These are phyloP conservation scores for Mycena vulgaris DNA, from an alignment of 768 basidiomycete genomes.

Conservation along the genomic window DNA sequence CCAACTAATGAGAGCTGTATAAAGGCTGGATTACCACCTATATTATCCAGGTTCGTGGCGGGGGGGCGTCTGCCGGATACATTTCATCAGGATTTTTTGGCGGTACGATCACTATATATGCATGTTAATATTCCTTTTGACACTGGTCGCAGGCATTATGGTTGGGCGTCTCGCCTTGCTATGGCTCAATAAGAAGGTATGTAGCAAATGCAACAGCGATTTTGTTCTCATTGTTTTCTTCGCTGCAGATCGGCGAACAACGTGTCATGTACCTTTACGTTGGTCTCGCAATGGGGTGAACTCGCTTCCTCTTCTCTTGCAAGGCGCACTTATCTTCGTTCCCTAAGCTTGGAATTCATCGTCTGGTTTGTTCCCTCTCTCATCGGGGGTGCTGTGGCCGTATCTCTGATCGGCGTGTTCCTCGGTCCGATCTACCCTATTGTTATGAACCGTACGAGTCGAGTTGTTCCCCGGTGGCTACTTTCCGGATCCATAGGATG, in stretches of 20 bases:
- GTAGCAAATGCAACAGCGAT: constrained; percentile 1
- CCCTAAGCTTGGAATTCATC: constrained; percentile 69
- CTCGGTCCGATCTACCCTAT: constrained; percentile 85
- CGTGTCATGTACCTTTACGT: constrained; percentile 68
- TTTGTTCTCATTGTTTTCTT: not conserved
- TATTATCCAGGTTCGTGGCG: constrained; percentile 60
- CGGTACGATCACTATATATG: constrained; percentile 1
- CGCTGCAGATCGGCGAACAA: constrained; percentile 65
- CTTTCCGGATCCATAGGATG: constrained; percentile 75
- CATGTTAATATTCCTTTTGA: not conserved
- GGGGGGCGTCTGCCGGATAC: constrained; percentile 64
- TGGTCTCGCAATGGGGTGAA: constrained; percentile 63
- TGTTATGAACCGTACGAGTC: constrained; percentile 77
- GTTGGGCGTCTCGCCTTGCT: constrained; percentile 69
- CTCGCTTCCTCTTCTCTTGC: constrained; percentile 23
- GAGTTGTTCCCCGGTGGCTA: constrained; percentile 79
- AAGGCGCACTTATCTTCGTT: not conserved
- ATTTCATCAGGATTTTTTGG: constrained; percentile 64
- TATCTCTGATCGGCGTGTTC: constrained; percentile 75
- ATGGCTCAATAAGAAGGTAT: constrained; percentile 68
- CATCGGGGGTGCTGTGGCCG: constrained; percentile 73
- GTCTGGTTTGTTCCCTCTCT: constrained; percentile 81
- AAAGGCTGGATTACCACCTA: constrained; percentile 72
- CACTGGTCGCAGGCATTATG: constrained; percentile 61
- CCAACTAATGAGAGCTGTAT: not conserved